phyloP scores from a whole-genome alignment of 495 filamentous ascomycete species.

The Parathielavia hyrcaniae region DNA sequence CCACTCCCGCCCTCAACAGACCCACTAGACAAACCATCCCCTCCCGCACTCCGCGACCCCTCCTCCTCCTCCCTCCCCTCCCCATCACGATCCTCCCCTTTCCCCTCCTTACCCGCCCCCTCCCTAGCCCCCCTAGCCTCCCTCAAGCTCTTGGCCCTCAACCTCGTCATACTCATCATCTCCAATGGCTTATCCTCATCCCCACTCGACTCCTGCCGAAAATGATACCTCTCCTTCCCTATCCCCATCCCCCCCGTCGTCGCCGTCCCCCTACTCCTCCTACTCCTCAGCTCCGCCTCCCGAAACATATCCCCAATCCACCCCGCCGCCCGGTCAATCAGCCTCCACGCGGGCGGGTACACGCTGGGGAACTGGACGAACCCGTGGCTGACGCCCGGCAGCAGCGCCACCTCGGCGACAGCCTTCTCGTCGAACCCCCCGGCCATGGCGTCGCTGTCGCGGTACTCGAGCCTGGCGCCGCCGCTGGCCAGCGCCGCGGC shows the following conservation, averaged over 20 bases:
- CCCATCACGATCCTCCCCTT: too few species aligned
- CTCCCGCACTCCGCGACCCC: background rate
- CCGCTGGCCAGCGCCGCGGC: slow-evolving; percentile 46
- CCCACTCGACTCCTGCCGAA: slow-evolving; percentile 57
- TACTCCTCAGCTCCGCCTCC: slow-evolving; percentile 34
- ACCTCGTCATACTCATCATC: slow-evolving; percentile 62
- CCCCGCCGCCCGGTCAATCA: slow-evolving; percentile 63
- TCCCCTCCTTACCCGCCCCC: background rate
- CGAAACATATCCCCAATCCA: slow-evolving; percentile 74
- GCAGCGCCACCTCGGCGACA: slow-evolving; percentile 70
- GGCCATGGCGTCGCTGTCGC: slow-evolving; percentile 24
- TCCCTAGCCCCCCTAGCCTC: slow-evolving; percentile 6
- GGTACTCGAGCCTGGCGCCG: slow-evolving; percentile 30
- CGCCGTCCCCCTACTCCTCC: slow-evolving; percentile 12
- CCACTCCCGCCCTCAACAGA: background rate
- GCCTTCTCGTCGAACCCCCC: slow-evolving; percentile 64
- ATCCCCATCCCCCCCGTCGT: background rate
- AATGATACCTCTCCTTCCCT: slow-evolving; percentile 30
- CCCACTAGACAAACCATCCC: background rate
- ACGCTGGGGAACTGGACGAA: slow-evolving; percentile 84
- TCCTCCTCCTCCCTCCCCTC: background rate
- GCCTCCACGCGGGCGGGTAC: slow-evolving; percentile 79
- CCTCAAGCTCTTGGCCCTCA: slow-evolving; percentile 27
- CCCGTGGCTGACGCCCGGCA: slow-evolving; percentile 85
- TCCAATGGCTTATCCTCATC: slow-evolving; percentile 77